Percentiles rank a stretch among this genome's conserved stretches.
These are phyloP conservation scores for Mallotus nudiflorus DNA, from an alignment of 345 rosid genomes.

Conservation along the genomic window DNA sequence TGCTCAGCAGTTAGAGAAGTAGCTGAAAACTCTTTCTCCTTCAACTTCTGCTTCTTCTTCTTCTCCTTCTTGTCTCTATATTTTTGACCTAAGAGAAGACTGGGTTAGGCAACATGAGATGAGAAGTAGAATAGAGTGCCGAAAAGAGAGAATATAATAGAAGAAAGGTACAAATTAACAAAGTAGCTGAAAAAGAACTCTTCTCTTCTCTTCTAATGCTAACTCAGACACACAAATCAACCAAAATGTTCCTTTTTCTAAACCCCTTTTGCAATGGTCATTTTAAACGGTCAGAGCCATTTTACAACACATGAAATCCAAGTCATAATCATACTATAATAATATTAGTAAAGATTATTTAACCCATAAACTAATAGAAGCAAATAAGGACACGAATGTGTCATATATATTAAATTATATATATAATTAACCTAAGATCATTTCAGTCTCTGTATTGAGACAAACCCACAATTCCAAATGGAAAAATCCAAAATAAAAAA, in stretches of 20 bases:
- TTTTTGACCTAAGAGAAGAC: slow-evolving; percentile 36
- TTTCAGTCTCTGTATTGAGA: slow-evolving; percentile 40
- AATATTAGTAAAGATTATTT: background rate
- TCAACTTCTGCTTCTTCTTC: slow-evolving; percentile 20
- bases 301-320: slow-evolving; percentile 35
- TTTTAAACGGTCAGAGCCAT: slow-evolving; percentile 34
- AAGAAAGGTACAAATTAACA: slow-evolving; percentile 31
- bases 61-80: background rate
- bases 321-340: slow-evolving; percentile 28
- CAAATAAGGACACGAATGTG: slow-evolving; percentile 58
- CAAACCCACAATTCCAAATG: slow-evolving; percentile 68
- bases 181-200: slow-evolving; percentile 24
- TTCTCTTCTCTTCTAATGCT: too few species aligned
- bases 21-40: too few species aligned
- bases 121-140: slow-evolving; percentile 30
- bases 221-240: slow-evolving; percentile 18
- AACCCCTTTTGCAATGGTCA: slow-evolving; percentile 39
- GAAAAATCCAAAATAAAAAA: slow-evolving; percentile 55
- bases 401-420: slow-evolving; percentile 13
- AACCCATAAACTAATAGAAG: background rate
- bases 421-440: background rate
- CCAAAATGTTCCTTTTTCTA: slow-evolving; percentile 7
- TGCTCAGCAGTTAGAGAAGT: too few species aligned
- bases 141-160: slow-evolving; percentile 42
- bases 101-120: slow-evolving; percentile 20